Conservation (phyloP, 352 stramenopile species). For the Phytophthora boehmeriae region DNA sequence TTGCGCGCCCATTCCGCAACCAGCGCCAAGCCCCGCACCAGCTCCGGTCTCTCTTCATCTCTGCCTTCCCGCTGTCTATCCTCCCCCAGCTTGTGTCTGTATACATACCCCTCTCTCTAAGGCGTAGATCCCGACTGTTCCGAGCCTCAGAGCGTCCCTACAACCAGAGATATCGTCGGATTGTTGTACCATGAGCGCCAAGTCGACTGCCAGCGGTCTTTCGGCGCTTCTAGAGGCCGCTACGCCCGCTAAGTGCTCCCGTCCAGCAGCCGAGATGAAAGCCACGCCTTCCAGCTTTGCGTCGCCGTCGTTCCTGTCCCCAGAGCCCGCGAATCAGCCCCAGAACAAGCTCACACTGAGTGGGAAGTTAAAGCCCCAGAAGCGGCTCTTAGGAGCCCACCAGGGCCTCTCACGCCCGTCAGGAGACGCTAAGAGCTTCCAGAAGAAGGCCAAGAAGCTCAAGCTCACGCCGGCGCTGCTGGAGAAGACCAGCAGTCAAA, state of each 20-base stretch:
- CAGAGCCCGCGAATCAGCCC: conserved; percentile 29
- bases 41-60: not conserved
- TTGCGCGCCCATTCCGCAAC: conserved; percentile 16
- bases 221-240: conserved; percentile 12
- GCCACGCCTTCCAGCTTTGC: conserved; percentile 12
- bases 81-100: not conserved
- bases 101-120: not conserved
- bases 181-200: conserved; percentile 19
- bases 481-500: not conserved
- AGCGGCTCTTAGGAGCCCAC: conserved; percentile 36
- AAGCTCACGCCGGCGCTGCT: conserved; percentile 16
- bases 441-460: conserved; percentile 33
- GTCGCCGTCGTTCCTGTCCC: conserved; percentile 53
- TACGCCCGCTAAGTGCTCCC: conserved; percentile 15
- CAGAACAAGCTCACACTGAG: conserved; percentile 45
- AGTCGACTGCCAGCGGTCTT: not conserved
- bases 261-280: not conserved
- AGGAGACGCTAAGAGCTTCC: conserved; percentile 8
- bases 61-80: not conserved
- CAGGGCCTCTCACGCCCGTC: conserved; percentile 12
- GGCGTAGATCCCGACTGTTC: not conserved
- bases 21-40: not conserved
- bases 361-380: conserved; percentile 45
- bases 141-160: conserved; percentile 3
- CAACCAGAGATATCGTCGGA: conserved; percentile 5